Evolutionary conservation across 208 protist genomes (phyloP), one percentile per base, ranked within the genome.

Genomic region (Leishmania tropica): DNA sequence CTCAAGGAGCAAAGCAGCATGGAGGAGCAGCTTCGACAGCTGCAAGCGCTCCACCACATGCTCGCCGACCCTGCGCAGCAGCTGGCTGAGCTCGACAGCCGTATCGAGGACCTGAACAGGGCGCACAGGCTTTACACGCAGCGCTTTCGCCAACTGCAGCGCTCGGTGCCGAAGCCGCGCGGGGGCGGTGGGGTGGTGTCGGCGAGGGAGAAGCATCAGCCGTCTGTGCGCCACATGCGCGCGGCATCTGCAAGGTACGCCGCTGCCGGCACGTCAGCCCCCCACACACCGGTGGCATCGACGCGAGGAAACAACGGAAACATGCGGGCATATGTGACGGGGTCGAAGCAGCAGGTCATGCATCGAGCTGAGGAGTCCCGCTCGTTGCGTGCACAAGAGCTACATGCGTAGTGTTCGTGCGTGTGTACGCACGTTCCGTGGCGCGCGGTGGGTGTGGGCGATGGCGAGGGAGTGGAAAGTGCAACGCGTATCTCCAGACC

Each of bases 91-190:
- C 81, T 97, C 53, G 87, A 94, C 42, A 84, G 85, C 60, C 89
- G 86, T 40, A 93, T 97, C 79, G 92, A 97, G 53, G 94, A 85
- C 65, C 77, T 97, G 4, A 88, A 92, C 75, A 91, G 93, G 72
- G 87, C 89, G 1, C 92, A 88, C 19, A 84, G 76, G 51, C 94
- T 91, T 81, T 90, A 92, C 79, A 84, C 94, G 48, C 91, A 91
- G 37, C 87, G 84, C n/a, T 84, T 95, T 1, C 86, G 88, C 17
- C 86, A 83, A 11, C 78, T 97, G 76, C 94, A 96, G 84, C 78
- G 86, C 45, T 11, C 28, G 7, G 8, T 40, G 15, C 79, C 56
- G 35, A 47, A n/a, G 37, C 67, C 51, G 11, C 78, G 37, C 79
- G 51, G 40, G 31, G 28, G 10, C 60, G 51, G 77, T 76, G 60